phyloP scores from a whole-genome alignment of 352 stramenopile genomes.

The Phytopythium kandeliae region DNA sequence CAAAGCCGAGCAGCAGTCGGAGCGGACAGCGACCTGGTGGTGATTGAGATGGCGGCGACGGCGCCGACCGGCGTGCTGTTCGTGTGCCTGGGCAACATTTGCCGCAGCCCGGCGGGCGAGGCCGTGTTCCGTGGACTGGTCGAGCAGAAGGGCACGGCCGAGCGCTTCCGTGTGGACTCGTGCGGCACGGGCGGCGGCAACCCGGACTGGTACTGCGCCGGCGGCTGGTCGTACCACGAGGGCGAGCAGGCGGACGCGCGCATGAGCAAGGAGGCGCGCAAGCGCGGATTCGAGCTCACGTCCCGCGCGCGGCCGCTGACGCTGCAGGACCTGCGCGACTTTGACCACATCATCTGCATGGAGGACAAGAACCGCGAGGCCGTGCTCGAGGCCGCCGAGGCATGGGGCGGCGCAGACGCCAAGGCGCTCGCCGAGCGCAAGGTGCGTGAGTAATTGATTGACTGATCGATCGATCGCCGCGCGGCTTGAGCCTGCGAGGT shows the following conservation, averaged over 20 bases:
- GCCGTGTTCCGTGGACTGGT: constrained; percentile 84
- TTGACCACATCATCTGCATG: constrained; percentile 90
- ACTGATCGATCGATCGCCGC: too few species aligned
- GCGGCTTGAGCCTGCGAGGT: too few species aligned
- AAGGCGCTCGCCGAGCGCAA: constrained; percentile 47
- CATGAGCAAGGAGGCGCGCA: constrained; percentile 83
- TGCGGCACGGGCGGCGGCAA: constrained; percentile 84
- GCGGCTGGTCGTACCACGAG: constrained; percentile 84
- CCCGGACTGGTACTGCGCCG: constrained; percentile 67
- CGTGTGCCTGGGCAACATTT: constrained; percentile 90
- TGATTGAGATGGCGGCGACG: background rate
- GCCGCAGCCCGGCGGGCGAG: constrained; percentile 76
- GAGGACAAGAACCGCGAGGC: constrained; percentile 80
- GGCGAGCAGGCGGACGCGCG: constrained; percentile 74
- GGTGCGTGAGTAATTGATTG: too few species aligned
- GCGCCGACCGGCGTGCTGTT: constrained; percentile 61
- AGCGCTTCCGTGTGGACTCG: constrained; percentile 66
- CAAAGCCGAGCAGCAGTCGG: too few species aligned
- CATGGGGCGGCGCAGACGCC: constrained; percentile 69
- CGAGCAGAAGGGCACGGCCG: constrained; percentile 17
- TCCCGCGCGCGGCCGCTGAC: constrained; percentile 72
- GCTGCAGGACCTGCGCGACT: constrained; percentile 64
- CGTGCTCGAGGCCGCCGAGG: constrained; percentile 72
- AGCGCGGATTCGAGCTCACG: constrained; percentile 78
- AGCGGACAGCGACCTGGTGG: too few species aligned